Evolutionary conservation across 2,329 filamentous ascomycete genomes (phyloP).

Genomic region (Fusarium luffae): DNA sequence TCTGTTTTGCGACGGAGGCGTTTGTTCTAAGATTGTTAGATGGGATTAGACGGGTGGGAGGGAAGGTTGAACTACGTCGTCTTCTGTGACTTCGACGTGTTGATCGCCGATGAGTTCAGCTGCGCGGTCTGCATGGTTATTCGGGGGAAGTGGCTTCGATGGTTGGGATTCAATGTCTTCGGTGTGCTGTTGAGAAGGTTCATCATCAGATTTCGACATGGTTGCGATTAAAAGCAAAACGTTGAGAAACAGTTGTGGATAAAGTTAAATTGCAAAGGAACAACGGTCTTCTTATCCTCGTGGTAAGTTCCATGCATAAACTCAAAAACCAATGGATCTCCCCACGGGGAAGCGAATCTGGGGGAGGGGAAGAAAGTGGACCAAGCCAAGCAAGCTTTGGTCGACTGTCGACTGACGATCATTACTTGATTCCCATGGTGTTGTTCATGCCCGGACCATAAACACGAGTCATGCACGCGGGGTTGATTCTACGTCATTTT

Average conservation of each 20-base stretch:
- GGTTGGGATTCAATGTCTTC: slow-evolving; percentile 20
- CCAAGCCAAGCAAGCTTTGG: background rate
- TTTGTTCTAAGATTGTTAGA: slow-evolving; percentile 38
- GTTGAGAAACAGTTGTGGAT: background rate
- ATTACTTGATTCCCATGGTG: background rate
- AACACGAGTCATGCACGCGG: background rate
- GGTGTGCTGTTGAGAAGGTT: slow-evolving; percentile 7
- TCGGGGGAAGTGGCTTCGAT: background rate
- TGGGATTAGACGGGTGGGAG: too few species aligned
- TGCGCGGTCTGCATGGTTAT: slow-evolving; percentile 7
- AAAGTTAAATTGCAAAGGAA: background rate
- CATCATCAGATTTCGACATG: slow-evolving; percentile 21
- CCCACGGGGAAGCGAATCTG: slow-evolving; percentile 7
- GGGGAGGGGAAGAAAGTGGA: slow-evolving; percentile 5
- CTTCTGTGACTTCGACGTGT: slow-evolving; percentile 31
- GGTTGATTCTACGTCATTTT: background rate
- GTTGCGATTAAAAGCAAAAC: background rate
- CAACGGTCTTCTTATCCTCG: background rate
- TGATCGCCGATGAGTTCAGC: slow-evolving; percentile 31
- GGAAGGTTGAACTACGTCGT: too few species aligned
- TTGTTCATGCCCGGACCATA: background rate
- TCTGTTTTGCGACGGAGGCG: slow-evolving; percentile 72
- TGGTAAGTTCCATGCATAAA: background rate
- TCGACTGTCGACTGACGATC: background rate
- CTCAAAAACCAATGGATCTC: background rate